Evolutionary conservation across 345 rosid species (phyloP).

Genomic region (Carallia brachiata): DNA sequence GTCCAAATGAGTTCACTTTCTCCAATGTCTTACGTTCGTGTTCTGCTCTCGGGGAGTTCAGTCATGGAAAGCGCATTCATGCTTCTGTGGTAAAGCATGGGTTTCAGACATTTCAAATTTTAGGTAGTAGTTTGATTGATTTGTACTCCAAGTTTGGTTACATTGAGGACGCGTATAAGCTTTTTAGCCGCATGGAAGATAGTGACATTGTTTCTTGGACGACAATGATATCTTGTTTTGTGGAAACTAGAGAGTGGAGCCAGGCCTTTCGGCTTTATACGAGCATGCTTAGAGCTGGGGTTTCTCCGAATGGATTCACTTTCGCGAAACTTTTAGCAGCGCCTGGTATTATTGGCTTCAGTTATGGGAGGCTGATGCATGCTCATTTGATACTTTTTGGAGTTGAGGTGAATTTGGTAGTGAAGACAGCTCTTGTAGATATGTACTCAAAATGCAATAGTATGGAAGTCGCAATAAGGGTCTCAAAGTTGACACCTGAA

Average conservation of each 20-base stretch:
- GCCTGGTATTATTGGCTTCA: constrained; percentile 40
- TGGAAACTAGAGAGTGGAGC: constrained; percentile 44
- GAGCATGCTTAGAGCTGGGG: constrained; percentile 49
- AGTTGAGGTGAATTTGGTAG: constrained; percentile 45
- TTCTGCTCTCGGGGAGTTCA: constrained; percentile 41
- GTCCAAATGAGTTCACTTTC: constrained; percentile 63
- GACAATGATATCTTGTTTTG: constrained; percentile 52
- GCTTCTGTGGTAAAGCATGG: constrained; percentile 50
- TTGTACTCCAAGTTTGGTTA: constrained; percentile 53
- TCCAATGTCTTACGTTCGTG: constrained; percentile 53
- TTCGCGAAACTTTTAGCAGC: constrained; percentile 57
- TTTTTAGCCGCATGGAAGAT: constrained; percentile 40
- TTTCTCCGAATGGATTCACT: constrained; percentile 57
- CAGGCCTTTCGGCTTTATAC: constrained; percentile 47
- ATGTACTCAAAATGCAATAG: constrained; percentile 46
- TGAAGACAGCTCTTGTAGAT: constrained; percentile 64
- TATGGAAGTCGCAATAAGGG: constrained; percentile 52
- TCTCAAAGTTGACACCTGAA: constrained; percentile 39
- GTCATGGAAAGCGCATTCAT: constrained; percentile 48
- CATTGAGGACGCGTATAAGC: constrained; percentile 38
- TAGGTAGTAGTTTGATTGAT: constrained; percentile 50
- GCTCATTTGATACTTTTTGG: constrained; percentile 47
- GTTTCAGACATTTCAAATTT: constrained; percentile 38
- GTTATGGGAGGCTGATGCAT: constrained; percentile 53
- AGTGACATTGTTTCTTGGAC: constrained; percentile 68